Percentiles rank a stretch among this genome's conserved stretches.
These are phyloP conservation scores for Perkinsus marinus DNA, from an alignment of 169 alveolate species.

Conservation along the genomic window DNA sequence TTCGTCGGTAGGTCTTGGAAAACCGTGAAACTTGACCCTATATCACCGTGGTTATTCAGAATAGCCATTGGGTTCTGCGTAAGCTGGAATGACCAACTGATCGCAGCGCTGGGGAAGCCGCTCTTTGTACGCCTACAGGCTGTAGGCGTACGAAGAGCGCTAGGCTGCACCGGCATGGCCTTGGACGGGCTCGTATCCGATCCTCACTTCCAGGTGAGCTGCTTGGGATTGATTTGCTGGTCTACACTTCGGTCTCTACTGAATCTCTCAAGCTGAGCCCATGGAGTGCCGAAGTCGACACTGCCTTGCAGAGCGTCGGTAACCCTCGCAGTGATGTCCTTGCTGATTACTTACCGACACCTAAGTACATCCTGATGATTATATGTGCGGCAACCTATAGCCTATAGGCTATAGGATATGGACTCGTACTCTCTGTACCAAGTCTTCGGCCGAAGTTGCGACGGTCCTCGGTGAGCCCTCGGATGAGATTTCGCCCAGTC, in stretches of 20 bases:
- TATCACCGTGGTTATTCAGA: not conserved
- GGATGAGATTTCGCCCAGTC: not conserved
- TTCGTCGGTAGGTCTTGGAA: not conserved
- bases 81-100: not conserved
- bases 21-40: not conserved
- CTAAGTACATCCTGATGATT: not conserved
- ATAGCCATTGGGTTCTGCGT: not conserved
- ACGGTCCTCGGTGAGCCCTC: not conserved
- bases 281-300: not conserved
- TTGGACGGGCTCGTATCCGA: not conserved
- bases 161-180: not conserved
- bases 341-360: not conserved
- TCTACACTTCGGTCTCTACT: not conserved
- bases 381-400: not conserved
- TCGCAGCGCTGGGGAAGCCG: not conserved
- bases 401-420: too few relatives aligned
- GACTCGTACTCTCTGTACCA: not conserved
- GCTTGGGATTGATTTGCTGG: not conserved
- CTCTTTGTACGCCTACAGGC: too few relatives aligned
- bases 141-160: not conserved
- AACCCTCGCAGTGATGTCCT: not conserved
- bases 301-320: not conserved
- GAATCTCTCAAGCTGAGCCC: not conserved
- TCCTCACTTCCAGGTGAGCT: not conserved
- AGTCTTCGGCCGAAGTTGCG: not conserved